Percentiles rank a stretch among this genome's conserved stretches.
Evolutionary conservation across 1,284 basidiomycete species (phyloP).

Genomic region (Sanghuangporus baumii): DNA sequence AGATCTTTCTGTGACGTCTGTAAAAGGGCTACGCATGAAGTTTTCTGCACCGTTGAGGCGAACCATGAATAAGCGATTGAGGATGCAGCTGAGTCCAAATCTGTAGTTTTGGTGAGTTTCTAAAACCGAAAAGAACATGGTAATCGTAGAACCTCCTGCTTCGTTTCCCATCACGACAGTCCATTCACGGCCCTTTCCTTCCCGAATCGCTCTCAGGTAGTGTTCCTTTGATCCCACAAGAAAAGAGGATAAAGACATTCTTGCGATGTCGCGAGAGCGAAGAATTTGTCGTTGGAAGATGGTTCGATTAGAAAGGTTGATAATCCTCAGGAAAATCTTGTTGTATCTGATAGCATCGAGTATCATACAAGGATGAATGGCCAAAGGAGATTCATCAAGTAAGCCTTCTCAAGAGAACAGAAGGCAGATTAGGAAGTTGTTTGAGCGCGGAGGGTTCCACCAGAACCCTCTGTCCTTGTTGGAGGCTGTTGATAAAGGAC

Average conservation of each 20-base stretch:
- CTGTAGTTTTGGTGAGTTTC: constrained; percentile 35
- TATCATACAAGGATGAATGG: background rate
- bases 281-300: background rate
- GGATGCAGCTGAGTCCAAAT: constrained; percentile 84
- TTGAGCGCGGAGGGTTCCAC: no score
- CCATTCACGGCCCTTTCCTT: constrained; percentile 55
- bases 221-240: constrained; percentile 34
- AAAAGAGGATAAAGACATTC: constrained; percentile 29
- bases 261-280: background rate
- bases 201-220: constrained; percentile 40
- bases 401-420: background rate
- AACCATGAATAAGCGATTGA: constrained; percentile 81
- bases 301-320: background rate
- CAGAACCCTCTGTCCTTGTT: no score
- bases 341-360: background rate
- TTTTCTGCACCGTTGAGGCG: constrained; percentile 42
- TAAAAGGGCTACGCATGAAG: constrained; percentile 65
- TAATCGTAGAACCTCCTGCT: constrained; percentile 62
- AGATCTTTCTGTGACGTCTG: constrained; percentile 71
- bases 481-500: no score
- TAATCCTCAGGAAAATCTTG: background rate
- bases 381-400: background rate
- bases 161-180: constrained; percentile 87
- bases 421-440: background rate
- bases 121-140: background rate